A percentile compares a stretch with the other conserved stretches of the same genome.
These are phyloP conservation scores for Gentiana straminea DNA, from an alignment of 257 asterid species.

Conservation along the genomic window DNA sequence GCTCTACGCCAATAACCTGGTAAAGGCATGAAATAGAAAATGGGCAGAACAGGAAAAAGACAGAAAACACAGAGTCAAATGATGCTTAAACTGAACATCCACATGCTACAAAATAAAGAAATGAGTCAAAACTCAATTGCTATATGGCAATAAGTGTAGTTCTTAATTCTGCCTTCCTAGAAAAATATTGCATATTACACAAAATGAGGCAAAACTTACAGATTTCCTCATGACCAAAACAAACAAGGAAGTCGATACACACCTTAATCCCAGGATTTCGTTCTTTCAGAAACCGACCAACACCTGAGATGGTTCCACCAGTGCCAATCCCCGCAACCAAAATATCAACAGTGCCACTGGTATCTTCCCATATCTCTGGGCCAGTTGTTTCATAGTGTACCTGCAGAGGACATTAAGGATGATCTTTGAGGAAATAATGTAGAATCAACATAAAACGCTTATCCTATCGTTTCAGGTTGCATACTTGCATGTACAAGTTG, in stretches of 20 bases:
- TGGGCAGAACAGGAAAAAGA: conserved; percentile 7
- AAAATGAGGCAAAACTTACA: neutral
- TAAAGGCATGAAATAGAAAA: conserved; percentile 9
- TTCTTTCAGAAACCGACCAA: conserved; percentile 76
- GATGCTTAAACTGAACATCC: neutral
- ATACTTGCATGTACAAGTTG: neutral
- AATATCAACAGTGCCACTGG: conserved; percentile 89
- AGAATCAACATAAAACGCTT: neutral
- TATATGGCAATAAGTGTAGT: neutral
- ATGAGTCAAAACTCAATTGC: neutral
- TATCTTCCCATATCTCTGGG: conserved; percentile 99
- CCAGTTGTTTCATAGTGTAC: conserved; percentile 96
- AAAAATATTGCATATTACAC: neutral
- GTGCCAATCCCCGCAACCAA: conserved; percentile 98
- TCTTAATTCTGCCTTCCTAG: no score
- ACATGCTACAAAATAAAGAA: neutral
- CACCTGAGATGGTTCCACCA: conserved; percentile 94
- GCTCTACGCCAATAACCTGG: conserved; percentile 94
- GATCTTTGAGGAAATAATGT: neutral
- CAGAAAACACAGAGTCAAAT: neutral
- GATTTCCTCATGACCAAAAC: neutral
- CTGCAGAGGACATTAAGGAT: conserved; percentile 26
- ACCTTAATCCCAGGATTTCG: conserved; percentile 72
- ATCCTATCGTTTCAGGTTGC: neutral
- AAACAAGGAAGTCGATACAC: neutral